These are phyloP conservation scores for Vanilla planifolia DNA, from an alignment of 106 monocot species.

Conservation along the genomic window DNA sequence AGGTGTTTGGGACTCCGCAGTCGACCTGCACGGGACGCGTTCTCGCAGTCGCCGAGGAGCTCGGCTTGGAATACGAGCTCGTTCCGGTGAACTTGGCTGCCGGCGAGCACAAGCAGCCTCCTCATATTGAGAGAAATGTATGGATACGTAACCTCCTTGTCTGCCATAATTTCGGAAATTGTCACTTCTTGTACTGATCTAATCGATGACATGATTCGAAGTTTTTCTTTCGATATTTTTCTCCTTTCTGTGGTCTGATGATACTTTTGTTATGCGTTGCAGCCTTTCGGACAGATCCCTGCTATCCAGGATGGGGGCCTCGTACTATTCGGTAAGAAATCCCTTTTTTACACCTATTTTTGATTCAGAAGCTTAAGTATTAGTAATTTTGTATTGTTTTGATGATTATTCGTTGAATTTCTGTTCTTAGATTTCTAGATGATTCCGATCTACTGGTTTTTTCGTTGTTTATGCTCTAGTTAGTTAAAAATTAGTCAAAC, in stretches of 20 bases:
- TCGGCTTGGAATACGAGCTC: slow-evolving; percentile 24
- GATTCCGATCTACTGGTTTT: too few relatives aligned
- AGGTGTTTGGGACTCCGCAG: slow-evolving; percentile 19
- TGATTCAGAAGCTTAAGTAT: too few relatives aligned
- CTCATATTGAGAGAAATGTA: slow-evolving; percentile 29
- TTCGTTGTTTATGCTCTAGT: too few relatives aligned
- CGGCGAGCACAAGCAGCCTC: slow-evolving; percentile 33
- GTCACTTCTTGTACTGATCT: background rate
- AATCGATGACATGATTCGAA: background rate
- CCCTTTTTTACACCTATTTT: background rate
- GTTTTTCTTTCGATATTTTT: background rate
- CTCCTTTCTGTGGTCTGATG: background rate
- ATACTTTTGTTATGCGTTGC: slow-evolving; percentile 2
- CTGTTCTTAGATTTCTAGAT: too few relatives aligned
- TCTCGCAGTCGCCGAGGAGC: slow-evolving; percentile 23
- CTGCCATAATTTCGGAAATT: background rate
- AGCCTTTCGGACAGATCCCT: slow-evolving; percentile 33
- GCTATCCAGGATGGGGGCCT: slow-evolving; percentile 2
- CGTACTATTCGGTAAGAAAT: background rate
- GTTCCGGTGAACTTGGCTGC: slow-evolving; percentile 18
- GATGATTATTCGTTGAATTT: too few relatives aligned
- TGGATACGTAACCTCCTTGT: background rate
- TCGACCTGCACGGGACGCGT: slow-evolving; percentile 24
- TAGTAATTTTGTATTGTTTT: too few relatives aligned
- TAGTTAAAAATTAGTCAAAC: too few relatives aligned